Percentiles rank a stretch among this genome's conserved stretches.
phyloP scores from a whole-genome alignment of 345 rosid species.

The Fremontodendron californicum region DNA sequence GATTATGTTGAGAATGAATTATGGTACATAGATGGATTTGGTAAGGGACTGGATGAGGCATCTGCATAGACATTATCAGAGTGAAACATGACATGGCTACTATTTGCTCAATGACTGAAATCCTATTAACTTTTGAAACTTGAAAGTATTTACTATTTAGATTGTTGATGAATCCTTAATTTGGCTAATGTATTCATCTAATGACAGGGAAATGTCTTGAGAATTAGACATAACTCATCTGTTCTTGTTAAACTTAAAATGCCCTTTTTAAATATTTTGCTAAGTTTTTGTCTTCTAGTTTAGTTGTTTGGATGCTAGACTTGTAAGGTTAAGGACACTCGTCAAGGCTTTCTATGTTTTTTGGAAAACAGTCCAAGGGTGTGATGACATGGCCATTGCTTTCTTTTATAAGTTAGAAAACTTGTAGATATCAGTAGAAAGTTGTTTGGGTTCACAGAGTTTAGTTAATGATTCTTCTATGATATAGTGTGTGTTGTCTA shows the following conservation, averaged over 20 bases:
- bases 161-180: not conserved
- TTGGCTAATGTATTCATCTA: not conserved
- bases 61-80: not conserved
- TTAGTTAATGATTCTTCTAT: not conserved
- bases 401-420: too few species aligned
- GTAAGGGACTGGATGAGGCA: not conserved
- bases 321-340: too few species aligned
- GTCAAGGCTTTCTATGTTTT: too few species aligned
- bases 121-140: not conserved
- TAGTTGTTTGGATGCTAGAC: too few species aligned
- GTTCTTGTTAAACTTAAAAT: too few species aligned
- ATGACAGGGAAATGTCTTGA: not conserved
- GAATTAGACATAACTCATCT: too few species aligned
- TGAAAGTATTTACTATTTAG: not conserved
- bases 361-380: too few species aligned
- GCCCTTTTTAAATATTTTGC: too few species aligned
- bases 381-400: too few species aligned
- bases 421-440: not conserved
- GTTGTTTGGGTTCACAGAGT: not conserved
- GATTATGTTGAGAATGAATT: not conserved
- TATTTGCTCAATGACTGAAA: not conserved
- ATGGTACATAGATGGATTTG: not conserved
- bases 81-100: not conserved
- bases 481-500: not conserved
- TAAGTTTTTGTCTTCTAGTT: too few species aligned